These are phyloP conservation scores for Meripilus lineatus DNA, from an alignment of 1,284 basidiomycete genomes.

Conservation along the genomic window DNA sequence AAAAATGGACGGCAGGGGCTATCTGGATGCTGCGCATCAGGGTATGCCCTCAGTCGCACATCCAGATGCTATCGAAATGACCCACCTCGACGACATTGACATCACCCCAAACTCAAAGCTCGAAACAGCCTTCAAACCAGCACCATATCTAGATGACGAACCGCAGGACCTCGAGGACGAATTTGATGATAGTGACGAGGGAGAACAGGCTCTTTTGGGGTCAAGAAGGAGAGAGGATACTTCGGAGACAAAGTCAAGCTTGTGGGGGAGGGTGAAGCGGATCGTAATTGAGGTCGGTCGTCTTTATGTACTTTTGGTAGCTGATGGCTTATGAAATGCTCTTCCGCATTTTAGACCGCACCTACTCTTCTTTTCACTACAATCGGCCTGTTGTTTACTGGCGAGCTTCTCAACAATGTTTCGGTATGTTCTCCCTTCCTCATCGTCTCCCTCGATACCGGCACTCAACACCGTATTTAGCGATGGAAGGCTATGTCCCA, in stretches of 20 bases:
- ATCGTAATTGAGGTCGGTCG: slow-evolving; percentile 62
- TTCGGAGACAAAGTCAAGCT: slow-evolving; percentile 7
- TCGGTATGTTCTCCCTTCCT: slow-evolving; percentile 48
- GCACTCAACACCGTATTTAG: slow-evolving; percentile 32
- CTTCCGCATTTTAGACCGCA: slow-evolving; percentile 45
- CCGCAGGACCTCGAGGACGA: slow-evolving; percentile 22
- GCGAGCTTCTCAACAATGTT: slow-evolving; percentile 82
- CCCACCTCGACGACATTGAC: slow-evolving; percentile 24
- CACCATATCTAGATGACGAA: slow-evolving; percentile 20
- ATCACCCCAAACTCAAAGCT: slow-evolving; percentile 25
- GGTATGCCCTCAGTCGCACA: too few species aligned
- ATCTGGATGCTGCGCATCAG: too few species aligned
- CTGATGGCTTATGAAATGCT: too few species aligned
- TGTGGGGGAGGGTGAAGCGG: slow-evolving; percentile 49
- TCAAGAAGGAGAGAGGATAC: slow-evolving; percentile 19
- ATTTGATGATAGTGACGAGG: slow-evolving; percentile 29
- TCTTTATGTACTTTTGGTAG: too few species aligned
- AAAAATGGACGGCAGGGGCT: too few species aligned
- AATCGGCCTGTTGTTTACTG: slow-evolving; percentile 78
- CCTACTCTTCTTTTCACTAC: slow-evolving; percentile 72
- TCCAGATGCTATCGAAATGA: slow-evolving; percentile 35
- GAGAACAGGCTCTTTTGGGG: slow-evolving; percentile 29
- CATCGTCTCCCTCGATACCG: neutral
- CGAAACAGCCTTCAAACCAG: slow-evolving; percentile 13
- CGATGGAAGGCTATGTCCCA: slow-evolving; percentile 86